phyloP scores from a whole-genome alignment of 768 basidiomycete genomes.

The Phanerodontia chrysosporium region DNA sequence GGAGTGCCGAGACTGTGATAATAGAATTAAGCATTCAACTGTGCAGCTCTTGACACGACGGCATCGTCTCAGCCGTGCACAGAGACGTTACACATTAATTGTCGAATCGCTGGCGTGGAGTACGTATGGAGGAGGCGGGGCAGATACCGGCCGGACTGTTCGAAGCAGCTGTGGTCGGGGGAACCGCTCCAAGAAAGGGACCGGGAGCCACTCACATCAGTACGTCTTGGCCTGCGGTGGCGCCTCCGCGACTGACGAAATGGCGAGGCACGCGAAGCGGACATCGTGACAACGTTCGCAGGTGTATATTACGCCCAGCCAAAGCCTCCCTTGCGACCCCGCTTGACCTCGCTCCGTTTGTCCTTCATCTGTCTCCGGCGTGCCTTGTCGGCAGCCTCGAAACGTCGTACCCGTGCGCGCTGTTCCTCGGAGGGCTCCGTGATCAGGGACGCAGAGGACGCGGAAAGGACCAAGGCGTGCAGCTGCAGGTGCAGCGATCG shows the following conservation, averaged over 20 bases:
- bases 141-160: not conserved
- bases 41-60: too few species aligned
- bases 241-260: not conserved
- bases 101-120: too few species aligned
- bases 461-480: conserved; percentile 44
- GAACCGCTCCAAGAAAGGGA: not conserved
- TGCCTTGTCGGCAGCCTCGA: conserved; percentile 43
- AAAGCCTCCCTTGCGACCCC: conserved; percentile 14
- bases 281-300: not conserved
- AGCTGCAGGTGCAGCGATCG: conserved; percentile 35
- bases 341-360: conserved; percentile 48
- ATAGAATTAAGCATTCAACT: too few species aligned
- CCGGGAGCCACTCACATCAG: not conserved
- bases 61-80: too few species aligned
- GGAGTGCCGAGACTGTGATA: too few species aligned
- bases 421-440: conserved; percentile 54
- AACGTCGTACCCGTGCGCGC: conserved; percentile 45
- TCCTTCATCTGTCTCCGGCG: conserved; percentile 49
- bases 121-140: not conserved
- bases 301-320: conserved; percentile 17
- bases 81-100: too few species aligned
- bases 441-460: conserved; percentile 43
- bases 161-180: not conserved
- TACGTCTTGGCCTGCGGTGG: not conserved
- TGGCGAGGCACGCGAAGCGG: not conserved